Conservation (phyloP, 2,329 filamentous ascomycete genomes). For the Penicillium sp. region DNA sequence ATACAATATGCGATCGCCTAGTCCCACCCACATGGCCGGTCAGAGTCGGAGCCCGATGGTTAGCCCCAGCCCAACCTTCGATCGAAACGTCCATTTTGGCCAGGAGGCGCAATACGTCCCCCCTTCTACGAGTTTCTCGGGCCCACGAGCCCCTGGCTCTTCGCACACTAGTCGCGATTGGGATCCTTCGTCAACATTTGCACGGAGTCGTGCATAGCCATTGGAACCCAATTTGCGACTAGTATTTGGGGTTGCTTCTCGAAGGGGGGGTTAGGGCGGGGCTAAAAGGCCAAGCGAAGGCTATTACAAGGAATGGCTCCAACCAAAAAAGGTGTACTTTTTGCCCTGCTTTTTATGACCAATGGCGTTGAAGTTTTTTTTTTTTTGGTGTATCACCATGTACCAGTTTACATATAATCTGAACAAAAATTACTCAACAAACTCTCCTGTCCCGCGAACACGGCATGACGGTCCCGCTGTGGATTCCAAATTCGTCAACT, state of each 20-base stretch:
- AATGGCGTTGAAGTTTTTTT: background rate
- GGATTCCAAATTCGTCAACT: background rate
- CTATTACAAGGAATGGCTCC: background rate
- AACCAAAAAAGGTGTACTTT: background rate
- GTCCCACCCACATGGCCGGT: constrained; percentile 13
- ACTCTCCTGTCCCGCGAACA: background rate
- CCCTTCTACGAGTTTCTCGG: constrained; percentile 51
- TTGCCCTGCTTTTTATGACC: background rate
- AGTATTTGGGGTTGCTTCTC: background rate
- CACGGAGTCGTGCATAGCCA: constrained; percentile 13
- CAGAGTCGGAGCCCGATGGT: constrained; percentile 29
- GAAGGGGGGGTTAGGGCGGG: background rate
- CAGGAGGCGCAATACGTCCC: constrained; percentile 49
- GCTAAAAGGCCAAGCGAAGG: background rate
- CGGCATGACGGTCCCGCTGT: background rate
- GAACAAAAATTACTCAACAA: background rate
- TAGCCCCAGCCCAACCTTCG: constrained; percentile 21
- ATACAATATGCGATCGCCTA: constrained; percentile 22
- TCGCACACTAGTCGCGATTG: constrained; percentile 31
- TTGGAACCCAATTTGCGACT: background rate
- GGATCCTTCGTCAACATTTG: constrained; percentile 40
- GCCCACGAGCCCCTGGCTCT: constrained; percentile 44
- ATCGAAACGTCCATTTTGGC: constrained; percentile 35
- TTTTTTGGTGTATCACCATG: background rate
- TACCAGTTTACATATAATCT: background rate